These are phyloP conservation scores for Aspergillus egyptiacus DNA, from an alignment of 495 filamentous ascomycete species.

Conservation along the genomic window DNA sequence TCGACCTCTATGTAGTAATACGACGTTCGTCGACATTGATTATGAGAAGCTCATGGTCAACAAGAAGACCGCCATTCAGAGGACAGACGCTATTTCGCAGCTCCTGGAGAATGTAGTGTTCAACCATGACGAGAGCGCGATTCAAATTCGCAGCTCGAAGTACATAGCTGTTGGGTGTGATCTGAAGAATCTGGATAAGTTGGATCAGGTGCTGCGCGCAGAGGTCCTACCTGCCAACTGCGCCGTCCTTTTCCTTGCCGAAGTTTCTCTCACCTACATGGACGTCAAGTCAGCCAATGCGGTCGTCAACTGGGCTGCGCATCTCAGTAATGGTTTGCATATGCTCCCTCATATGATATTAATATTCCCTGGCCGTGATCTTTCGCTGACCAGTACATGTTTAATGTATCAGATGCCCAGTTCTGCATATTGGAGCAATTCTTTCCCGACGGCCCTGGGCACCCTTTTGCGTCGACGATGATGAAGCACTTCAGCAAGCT, in stretches of 20 bases:
- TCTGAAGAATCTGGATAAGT: constrained; percentile 54
- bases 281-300: constrained; percentile 64
- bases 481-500: constrained; percentile 76
- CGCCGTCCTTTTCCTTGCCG: constrained; percentile 71
- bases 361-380: too few species aligned
- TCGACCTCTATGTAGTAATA: constrained; percentile 45
- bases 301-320: constrained; percentile 64
- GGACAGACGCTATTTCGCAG: constrained; percentile 51
- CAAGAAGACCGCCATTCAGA: constrained; percentile 61
- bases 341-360: not conserved
- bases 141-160: constrained; percentile 55
- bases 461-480: constrained; percentile 89
- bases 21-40: constrained; percentile 79
- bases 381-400: too few species aligned
- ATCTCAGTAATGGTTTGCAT: constrained; percentile 52
- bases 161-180: constrained; percentile 84
- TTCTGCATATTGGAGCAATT: constrained; percentile 92
- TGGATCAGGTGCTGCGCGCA: constrained; percentile 50
- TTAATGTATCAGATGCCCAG: too few species aligned
- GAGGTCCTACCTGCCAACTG: constrained; percentile 51
- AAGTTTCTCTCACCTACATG: constrained; percentile 93
- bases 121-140: constrained; percentile 34
- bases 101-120: constrained; percentile 46
- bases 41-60: constrained; percentile 72
- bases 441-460: constrained; percentile 64